Base-by-base conservation (phyloP, 1,139 yeast species). In the Debaryomyces subglobosus region DNA sequence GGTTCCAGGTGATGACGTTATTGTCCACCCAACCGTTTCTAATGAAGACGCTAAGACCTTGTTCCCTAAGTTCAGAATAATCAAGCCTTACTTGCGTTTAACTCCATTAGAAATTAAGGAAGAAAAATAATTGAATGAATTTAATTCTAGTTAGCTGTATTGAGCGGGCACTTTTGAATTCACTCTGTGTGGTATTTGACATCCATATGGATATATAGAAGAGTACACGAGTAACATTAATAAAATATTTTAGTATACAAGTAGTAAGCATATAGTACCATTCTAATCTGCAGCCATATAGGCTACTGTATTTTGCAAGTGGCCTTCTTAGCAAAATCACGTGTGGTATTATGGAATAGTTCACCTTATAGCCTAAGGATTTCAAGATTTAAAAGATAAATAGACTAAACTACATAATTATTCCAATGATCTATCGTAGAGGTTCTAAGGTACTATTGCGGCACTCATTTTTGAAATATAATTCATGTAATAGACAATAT, bases 1-100 rank as follows among this genome's bases (percentile, higher is more conserved):
- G 96, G 79, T 82, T 57, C 88, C 87, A 50, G 96, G 96, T 59
- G 87, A 88, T 59, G 96, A 89, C 69, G 95, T 88, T 50, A 87
- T 89, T 61, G 85, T 89, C 54, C 92, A 86, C 57, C 92, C 94
- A 57, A 67, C 81, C 48, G 86, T 85, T 47, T 70, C 83, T 48
- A 82, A 86, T 66, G 89, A 82, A 49, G 89, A 83, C 65, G 95
- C 95, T 46, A 79, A 80, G 72, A 78, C 79, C 52, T 69, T 82
- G 62, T 88, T 86, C 78, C 92, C 92, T 53, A 81, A 85, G 64
- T 86, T 85, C 81, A 78, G 87, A 69, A 75, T 81, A 55, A 77
- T 89, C 72, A 88, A 86, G 78, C 91, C 92, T 50, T 89, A 89
- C 78, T 79, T 89, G 68, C 65, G 72, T 60, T 67, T 67, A 55